Evolutionary conservation across 495 filamentous ascomycete species (phyloP).

Genomic region (Copromyces sp.): DNA sequence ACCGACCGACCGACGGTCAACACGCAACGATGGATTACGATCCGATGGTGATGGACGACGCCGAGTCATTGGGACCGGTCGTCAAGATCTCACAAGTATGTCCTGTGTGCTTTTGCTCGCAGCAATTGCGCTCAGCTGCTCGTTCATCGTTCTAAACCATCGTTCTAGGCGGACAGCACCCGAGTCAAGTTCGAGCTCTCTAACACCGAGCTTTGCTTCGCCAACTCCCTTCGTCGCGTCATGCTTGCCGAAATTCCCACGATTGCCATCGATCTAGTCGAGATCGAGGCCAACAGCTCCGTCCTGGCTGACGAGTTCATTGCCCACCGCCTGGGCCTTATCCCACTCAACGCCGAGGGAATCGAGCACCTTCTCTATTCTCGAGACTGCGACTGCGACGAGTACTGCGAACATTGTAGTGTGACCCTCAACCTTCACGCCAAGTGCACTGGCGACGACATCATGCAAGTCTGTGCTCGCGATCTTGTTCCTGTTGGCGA

Average conservation of each 20-base stretch:
- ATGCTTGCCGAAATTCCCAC: slow-evolving; percentile 94
- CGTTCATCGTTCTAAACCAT: slow-evolving; percentile 4
- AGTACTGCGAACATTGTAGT: slow-evolving; percentile 82
- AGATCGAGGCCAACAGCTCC: slow-evolving; percentile 86
- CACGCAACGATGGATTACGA: slow-evolving; percentile 53
- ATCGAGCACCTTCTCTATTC: slow-evolving; percentile 77
- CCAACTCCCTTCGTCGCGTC: slow-evolving; percentile 85
- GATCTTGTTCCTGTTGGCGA: slow-evolving; percentile 69
- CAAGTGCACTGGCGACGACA: slow-evolving; percentile 67
- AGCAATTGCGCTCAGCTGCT: neutral
- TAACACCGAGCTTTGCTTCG: slow-evolving; percentile 76
- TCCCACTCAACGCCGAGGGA: slow-evolving; percentile 76
- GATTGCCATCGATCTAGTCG: slow-evolving; percentile 88
- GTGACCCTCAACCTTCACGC: slow-evolving; percentile 75
- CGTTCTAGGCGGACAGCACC: slow-evolving; percentile 49
- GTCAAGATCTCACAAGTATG: slow-evolving; percentile 63
- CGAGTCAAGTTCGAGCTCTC: slow-evolving; percentile 74
- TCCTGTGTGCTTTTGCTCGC: slow-evolving; percentile 7
- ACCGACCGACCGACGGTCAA: neutral
- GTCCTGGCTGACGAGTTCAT: slow-evolving; percentile 95
- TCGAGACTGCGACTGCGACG: slow-evolving; percentile 93
- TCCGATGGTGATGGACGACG: slow-evolving; percentile 46
- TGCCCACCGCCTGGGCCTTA: slow-evolving; percentile 81
- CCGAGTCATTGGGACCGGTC: slow-evolving; percentile 54
- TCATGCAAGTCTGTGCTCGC: slow-evolving; percentile 83